Conservation (phyloP, 2,329 filamentous ascomycete species). For the Cordyceps farinosa region DNA sequence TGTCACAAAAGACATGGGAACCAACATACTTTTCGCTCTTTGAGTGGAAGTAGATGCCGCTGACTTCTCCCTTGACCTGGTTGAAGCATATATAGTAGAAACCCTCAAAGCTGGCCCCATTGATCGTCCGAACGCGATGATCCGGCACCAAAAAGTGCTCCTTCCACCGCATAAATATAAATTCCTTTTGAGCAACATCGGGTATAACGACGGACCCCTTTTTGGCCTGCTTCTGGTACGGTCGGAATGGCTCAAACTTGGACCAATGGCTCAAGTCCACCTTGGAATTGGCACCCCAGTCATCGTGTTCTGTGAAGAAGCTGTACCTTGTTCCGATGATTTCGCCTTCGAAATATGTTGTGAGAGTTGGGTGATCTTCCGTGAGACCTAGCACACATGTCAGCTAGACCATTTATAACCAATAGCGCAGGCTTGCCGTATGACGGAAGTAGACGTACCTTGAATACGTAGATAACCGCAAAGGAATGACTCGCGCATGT, state of each 20-base stretch:
- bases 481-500: conserved; percentile 88
- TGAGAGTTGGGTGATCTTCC: conserved; percentile 93
- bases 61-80: conserved; percentile 79
- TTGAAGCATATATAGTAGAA: conserved; percentile 99
- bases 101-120: conserved; percentile 92
- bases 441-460: conserved; percentile 49
- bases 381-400: conserved; percentile 65
- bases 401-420: conserved; percentile 6
- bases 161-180: conserved; percentile 99
- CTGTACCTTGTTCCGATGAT: conserved; percentile 93
- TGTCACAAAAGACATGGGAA: background rate
- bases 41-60: conserved; percentile 94
- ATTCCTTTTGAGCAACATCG: conserved; percentile 75
- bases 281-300: conserved; percentile 89
- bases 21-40: conserved; percentile 91
- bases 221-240: conserved; percentile 58
- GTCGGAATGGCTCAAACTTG: conserved; percentile 82
- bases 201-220: conserved; percentile 56
- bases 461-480: conserved; percentile 95
- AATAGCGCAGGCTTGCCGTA: conserved; percentile 24
- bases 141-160: conserved; percentile 97
- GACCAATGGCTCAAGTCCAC: conserved; percentile 92
- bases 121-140: conserved; percentile 85
- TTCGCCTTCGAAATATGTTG: conserved; percentile 97
- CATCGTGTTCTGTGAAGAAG: conserved; percentile 85